These are phyloP conservation scores for Apiotrichum gamsii DNA, from an alignment of 1,284 basidiomycete genomes.

Conservation along the genomic window DNA sequence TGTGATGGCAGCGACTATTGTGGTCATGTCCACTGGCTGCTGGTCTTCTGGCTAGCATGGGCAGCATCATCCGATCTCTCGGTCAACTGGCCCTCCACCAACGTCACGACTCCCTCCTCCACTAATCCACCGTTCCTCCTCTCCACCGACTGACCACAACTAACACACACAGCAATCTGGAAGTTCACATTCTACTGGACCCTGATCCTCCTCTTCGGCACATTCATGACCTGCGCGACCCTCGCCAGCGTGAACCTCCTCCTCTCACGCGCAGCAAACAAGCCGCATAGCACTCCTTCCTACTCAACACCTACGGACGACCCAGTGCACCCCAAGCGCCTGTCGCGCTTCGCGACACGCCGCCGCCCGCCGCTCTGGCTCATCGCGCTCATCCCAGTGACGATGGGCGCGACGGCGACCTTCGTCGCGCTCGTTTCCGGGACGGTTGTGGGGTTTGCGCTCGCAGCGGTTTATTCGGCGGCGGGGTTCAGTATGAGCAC, in stretches of 20 bases:
- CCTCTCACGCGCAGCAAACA: conserved; percentile 48
- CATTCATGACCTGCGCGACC: conserved; percentile 61
- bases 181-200: conserved; percentile 80
- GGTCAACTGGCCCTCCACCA: too few relatives aligned
- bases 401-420: conserved; percentile 49
- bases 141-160: background rate
- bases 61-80: background rate
- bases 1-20: too few relatives aligned
- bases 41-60: background rate
- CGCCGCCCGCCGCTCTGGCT: conserved; percentile 38
- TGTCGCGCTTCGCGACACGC: conserved; percentile 4
- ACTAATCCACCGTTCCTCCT: too few relatives aligned
- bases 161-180: conserved; percentile 59
- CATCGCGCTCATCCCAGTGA: conserved; percentile 30
- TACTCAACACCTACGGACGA: too few relatives aligned
- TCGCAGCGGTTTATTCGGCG: conserved; percentile 63
- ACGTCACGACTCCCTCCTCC: too few relatives aligned
- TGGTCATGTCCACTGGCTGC: too few relatives aligned
- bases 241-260: conserved; percentile 65
- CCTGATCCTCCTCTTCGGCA: conserved; percentile 63
- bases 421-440: conserved; percentile 63
- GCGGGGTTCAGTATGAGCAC: conserved; percentile 71
- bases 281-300: too few relatives aligned
- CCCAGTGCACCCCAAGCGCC: too few relatives aligned
- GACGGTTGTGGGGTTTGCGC: conserved; percentile 63